Percentiles rank a stretch among this genome's conserved stretches.
Conservation (phyloP, 768 basidiomycete genomes). For the Leccinum incarnatum region DNA sequence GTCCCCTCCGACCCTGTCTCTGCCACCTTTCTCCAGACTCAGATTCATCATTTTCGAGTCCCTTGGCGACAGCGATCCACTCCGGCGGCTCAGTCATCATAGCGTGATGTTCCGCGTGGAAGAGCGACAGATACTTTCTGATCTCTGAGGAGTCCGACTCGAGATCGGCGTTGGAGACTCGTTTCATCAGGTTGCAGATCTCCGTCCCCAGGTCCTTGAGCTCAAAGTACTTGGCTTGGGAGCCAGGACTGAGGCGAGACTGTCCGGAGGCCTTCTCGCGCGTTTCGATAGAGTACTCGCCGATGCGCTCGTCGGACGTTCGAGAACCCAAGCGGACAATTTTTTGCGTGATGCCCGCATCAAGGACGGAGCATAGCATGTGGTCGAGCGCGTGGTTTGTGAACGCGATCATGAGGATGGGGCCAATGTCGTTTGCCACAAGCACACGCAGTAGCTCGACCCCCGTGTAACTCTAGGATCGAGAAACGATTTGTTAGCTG, state of each 20-base stretch:
- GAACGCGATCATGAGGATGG: slow-evolving; percentile 59
- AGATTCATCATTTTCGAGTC: slow-evolving; percentile 14
- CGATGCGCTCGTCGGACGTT: slow-evolving; percentile 57
- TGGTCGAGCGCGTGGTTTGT: slow-evolving; percentile 83
- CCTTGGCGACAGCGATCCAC: slow-evolving; percentile 41
- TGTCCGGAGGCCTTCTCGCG: slow-evolving; percentile 46
- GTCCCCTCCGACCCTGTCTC: slow-evolving; percentile 28
- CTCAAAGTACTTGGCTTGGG: slow-evolving; percentile 32
- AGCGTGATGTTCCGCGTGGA: slow-evolving; percentile 49
- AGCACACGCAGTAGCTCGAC: slow-evolving; percentile 68
- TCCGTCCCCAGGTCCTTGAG: slow-evolving; percentile 47
- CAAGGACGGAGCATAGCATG: slow-evolving; percentile 61
- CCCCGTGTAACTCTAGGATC: slow-evolving; percentile 57
- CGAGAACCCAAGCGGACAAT: slow-evolving; percentile 71
- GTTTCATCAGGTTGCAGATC: slow-evolving; percentile 46
- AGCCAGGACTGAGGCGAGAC: slow-evolving; percentile 40
- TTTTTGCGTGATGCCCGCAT: slow-evolving; percentile 58
- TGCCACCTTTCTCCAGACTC: slow-evolving; percentile 35
- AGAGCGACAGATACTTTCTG: slow-evolving; percentile 39
- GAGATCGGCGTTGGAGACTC: slow-evolving; percentile 34
- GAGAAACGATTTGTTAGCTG: neutral
- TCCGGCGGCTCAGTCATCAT: slow-evolving; percentile 41
- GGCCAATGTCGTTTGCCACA: slow-evolving; percentile 48
- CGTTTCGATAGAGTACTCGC: slow-evolving; percentile 56
- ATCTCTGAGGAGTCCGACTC: slow-evolving; percentile 39